Conservation (phyloP, 2,329 filamentous ascomycete species). For the Metarhizium album region DNA sequence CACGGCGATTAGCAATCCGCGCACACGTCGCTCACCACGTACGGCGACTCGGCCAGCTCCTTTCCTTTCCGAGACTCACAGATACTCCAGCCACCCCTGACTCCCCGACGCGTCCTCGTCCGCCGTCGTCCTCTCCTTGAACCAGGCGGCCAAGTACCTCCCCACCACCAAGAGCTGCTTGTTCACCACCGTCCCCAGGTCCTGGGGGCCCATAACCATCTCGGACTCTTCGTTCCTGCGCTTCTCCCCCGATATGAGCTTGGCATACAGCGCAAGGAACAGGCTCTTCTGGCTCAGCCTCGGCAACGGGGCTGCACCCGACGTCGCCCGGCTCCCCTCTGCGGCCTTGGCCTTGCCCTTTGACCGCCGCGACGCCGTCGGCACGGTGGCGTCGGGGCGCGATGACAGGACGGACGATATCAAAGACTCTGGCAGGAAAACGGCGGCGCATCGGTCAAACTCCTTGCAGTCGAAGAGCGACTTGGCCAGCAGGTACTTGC, state of each 20-base stretch:
- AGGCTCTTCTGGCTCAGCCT: slow-evolving; percentile 79
- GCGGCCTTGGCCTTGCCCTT: slow-evolving; percentile 47
- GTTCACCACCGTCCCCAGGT: slow-evolving; percentile 75
- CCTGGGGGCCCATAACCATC: slow-evolving; percentile 90
- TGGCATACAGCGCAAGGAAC: slow-evolving; percentile 86
- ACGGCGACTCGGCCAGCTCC: background rate
- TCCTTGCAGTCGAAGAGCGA: slow-evolving; percentile 92
- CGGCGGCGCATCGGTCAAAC: slow-evolving; percentile 83
- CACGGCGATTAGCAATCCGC: background rate
- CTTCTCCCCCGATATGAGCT: slow-evolving; percentile 89
- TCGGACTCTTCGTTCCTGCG: slow-evolving; percentile 92
- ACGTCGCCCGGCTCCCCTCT: slow-evolving; percentile 11
- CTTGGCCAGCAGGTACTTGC: slow-evolving; percentile 82
- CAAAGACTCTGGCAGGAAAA: slow-evolving; percentile 74
- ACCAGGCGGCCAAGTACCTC: slow-evolving; percentile 70
- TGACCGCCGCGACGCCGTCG: slow-evolving; percentile 33
- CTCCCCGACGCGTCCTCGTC: slow-evolving; percentile 50
- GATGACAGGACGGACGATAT: slow-evolving; percentile 54
- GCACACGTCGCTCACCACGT: background rate
- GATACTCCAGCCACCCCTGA: slow-evolving; percentile 89
- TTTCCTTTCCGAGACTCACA: slow-evolving; percentile 31
- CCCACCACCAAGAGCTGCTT: slow-evolving; percentile 72
- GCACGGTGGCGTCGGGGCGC: slow-evolving; percentile 24
- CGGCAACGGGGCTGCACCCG: slow-evolving; percentile 29
- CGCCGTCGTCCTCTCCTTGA: slow-evolving; percentile 49